A percentile compares a stretch with the other conserved stretches of the same genome.
These are phyloP conservation scores for Neofusicoccum kwambonambiense DNA, from an alignment of 2,329 filamentous ascomycete species.

Conservation along the genomic window DNA sequence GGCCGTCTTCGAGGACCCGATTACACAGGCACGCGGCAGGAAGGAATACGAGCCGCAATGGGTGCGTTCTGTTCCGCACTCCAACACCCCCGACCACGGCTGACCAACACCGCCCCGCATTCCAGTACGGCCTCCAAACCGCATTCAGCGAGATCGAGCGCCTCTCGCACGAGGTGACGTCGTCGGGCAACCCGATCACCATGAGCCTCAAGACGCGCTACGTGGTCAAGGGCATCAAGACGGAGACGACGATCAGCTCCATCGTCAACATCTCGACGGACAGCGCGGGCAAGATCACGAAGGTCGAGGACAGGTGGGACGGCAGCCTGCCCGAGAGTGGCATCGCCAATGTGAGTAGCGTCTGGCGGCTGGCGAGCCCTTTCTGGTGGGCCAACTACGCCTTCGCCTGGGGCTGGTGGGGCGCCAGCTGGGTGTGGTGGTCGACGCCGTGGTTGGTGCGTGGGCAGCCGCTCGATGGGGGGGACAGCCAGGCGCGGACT, in stretches of 20 bases:
- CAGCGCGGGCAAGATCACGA: constrained; percentile 46
- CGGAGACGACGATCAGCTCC: constrained; percentile 51
- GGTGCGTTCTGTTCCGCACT: constrained; percentile 24
- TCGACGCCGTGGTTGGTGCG: constrained; percentile 43
- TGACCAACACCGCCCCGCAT: neutral
- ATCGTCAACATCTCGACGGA: constrained; percentile 49
- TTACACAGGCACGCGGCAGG: constrained; percentile 58
- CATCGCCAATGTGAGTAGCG: constrained; percentile 47
- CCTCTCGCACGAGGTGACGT: constrained; percentile 54
- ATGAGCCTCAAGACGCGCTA: constrained; percentile 56
- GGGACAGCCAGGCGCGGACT: neutral
- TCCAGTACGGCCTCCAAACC: constrained; percentile 56
- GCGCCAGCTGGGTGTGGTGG: constrained; percentile 41
- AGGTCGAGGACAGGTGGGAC: constrained; percentile 57
- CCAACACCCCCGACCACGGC: neutral
- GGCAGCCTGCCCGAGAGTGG: constrained; percentile 51
- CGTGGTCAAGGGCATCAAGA: constrained; percentile 53
- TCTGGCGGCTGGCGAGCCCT: constrained; percentile 31
- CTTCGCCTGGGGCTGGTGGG: constrained; percentile 39
- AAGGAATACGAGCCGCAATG: constrained; percentile 54
- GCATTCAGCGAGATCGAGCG: constrained; percentile 60
- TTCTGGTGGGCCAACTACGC: constrained; percentile 41
- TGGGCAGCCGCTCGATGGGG: neutral
- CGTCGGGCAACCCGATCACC: constrained; percentile 58
- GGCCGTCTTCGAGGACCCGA: constrained; percentile 58